A percentile compares a stretch with the other conserved stretches of the same genome.
These are phyloP conservation scores for Quercus suber DNA, from an alignment of 306 rosid genomes.

Conservation along the genomic window DNA sequence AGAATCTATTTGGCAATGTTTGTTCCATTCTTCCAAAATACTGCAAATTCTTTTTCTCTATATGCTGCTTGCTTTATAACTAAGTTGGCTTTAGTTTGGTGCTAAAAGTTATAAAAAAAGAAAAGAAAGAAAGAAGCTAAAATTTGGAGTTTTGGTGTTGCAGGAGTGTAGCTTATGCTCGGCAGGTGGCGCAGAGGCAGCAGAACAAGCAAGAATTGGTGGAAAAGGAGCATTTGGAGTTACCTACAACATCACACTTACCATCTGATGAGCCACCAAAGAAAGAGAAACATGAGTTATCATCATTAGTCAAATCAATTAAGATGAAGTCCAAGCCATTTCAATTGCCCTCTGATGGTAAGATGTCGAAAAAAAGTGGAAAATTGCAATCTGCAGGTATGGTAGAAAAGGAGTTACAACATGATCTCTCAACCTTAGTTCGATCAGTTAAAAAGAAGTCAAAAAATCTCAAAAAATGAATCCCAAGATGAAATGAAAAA, in stretches of 20 bases:
- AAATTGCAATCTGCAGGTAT: slow-evolving; percentile 16
- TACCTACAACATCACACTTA: slow-evolving; percentile 15
- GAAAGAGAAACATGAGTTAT: slow-evolving; percentile 51
- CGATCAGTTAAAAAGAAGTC: slow-evolving; percentile 29
- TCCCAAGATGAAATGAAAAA: background rate
- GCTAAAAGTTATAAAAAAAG: background rate
- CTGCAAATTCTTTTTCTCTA: background rate
- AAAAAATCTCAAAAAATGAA: slow-evolving; percentile 9
- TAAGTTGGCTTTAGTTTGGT: background rate
- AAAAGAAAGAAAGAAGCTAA: background rate
- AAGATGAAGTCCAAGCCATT: slow-evolving; percentile 68
- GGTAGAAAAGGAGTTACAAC: slow-evolving; percentile 21
- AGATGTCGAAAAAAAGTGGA: slow-evolving; percentile 27
- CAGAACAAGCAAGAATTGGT: slow-evolving; percentile 33
- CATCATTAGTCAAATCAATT: slow-evolving; percentile 55
- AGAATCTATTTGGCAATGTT: background rate
- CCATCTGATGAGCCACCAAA: slow-evolving; percentile 29
- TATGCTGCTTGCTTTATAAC: background rate
- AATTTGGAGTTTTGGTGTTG: slow-evolving; percentile 26
- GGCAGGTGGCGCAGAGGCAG: slow-evolving; percentile 57
- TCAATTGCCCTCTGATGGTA: slow-evolving; percentile 33
- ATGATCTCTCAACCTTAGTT: slow-evolving; percentile 19
- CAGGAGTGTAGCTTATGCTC: slow-evolving; percentile 70
- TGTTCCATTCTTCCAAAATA: background rate
- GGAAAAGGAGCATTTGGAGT: slow-evolving; percentile 27